These are phyloP conservation scores for Dunaliella sp. DNA, from an alignment of 139 green algal genomes.

Conservation along the genomic window DNA sequence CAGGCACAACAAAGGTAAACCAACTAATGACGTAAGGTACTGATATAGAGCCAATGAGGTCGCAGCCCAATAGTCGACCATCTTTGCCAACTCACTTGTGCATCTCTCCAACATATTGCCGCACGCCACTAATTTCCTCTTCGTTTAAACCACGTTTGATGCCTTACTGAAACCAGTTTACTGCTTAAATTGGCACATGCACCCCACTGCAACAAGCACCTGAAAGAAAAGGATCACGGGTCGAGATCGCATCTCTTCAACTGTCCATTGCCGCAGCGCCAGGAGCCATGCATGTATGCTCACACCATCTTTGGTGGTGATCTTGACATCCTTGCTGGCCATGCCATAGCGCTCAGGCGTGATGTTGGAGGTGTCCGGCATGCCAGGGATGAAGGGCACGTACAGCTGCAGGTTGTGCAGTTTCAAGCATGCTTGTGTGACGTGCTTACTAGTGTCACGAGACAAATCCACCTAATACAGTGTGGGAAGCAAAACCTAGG, in stretches of 20 bases:
- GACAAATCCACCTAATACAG: too few relatives aligned
- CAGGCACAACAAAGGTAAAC: too few relatives aligned
- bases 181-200: background rate
- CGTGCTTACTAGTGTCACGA: too few relatives aligned
- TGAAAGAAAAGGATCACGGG: conserved; percentile 83
- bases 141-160: too few relatives aligned
- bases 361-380: conserved; percentile 46
- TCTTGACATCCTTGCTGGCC: conserved; percentile 54
- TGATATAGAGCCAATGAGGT: too few relatives aligned
- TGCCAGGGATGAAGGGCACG: conserved; percentile 70
- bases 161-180: too few relatives aligned
- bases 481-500: too few relatives aligned
- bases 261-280: conserved; percentile 40
- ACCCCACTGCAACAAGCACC: conserved; percentile 14
- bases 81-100: too few relatives aligned
- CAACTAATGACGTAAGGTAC: too few relatives aligned
- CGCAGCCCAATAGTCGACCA: too few relatives aligned
- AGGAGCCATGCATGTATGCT: conserved; percentile 81
- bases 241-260: conserved; percentile 22
- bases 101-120: too few relatives aligned
- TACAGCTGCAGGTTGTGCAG: conserved; percentile 60
- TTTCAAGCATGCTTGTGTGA: background rate
- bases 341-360: conserved; percentile 58
- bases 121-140: too few relatives aligned
- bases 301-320: conserved; percentile 59